phyloP scores from a whole-genome alignment of 2,329 filamentous ascomycete species.

The Colletotrichum salicis region DNA sequence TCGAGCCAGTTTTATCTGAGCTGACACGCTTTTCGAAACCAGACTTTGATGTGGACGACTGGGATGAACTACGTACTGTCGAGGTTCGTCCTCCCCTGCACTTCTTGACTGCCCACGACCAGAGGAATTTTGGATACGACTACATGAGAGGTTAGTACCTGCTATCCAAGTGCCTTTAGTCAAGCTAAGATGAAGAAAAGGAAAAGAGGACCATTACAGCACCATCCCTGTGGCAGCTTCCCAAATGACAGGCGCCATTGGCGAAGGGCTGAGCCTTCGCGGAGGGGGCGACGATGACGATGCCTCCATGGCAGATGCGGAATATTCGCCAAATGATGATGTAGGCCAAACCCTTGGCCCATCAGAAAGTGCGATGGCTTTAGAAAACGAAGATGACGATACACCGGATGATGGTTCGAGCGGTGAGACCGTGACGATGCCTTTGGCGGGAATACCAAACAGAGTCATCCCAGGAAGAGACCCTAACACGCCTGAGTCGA shows the following conservation, averaged over 20 bases:
- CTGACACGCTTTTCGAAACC: conserved; percentile 40
- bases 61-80: conserved; percentile 37
- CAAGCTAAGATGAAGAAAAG: not conserved
- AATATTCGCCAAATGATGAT: not conserved
- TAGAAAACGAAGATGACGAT: not conserved
- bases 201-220: conserved; percentile 34
- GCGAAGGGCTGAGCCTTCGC: conserved; percentile 13
- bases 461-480: not conserved
- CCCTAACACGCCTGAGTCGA: not conserved
- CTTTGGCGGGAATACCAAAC: not conserved
- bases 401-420: not conserved
- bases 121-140: conserved; percentile 45
- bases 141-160: conserved; percentile 22
- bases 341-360: not conserved
- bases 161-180: not conserved
- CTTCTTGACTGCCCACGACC: conserved; percentile 44
- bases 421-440: not conserved
- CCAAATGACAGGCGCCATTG: not conserved
- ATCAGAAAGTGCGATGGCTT: not conserved
- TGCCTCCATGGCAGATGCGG: conserved; percentile 4
- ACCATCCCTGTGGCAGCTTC: conserved; percentile 28
- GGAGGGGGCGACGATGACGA: conserved; percentile 19
- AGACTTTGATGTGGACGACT: conserved; percentile 38
- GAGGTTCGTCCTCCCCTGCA: conserved; percentile 44
- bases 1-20: conserved; percentile 48